These are phyloP conservation scores for Calonectria hawksworthii DNA, from an alignment of 2,329 filamentous ascomycete genomes.

Conservation along the genomic window DNA sequence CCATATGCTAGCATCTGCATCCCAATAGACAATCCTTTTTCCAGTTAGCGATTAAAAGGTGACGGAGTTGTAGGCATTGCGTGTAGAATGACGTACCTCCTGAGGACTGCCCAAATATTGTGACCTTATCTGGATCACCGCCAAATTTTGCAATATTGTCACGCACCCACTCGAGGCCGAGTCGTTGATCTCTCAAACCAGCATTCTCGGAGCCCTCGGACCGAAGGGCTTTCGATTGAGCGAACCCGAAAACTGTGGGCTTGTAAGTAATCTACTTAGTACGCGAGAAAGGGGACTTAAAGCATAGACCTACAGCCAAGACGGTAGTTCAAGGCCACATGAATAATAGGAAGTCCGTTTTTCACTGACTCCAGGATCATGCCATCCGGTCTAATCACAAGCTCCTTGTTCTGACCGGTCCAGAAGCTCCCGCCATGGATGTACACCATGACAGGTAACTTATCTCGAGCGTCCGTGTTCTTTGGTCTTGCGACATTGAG, in stretches of 20 bases:
- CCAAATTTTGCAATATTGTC: neutral
- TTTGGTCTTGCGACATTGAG: neutral
- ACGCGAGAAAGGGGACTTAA: neutral
- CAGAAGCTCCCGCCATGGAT: neutral
- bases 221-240: neutral
- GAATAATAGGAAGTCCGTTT: neutral
- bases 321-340: neutral
- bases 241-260: neutral
- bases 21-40: neutral
- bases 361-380: neutral
- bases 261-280: neutral
- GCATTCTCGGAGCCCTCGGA: neutral
- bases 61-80: neutral
- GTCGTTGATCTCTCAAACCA: neutral
- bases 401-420: neutral
- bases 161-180: neutral
- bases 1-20: neutral
- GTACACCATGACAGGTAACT: neutral
- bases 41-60: neutral
- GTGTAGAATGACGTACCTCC: neutral
- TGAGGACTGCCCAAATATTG: neutral
- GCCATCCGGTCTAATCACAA: neutral
- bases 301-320: neutral
- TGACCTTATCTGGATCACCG: neutral
- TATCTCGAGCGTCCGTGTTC: neutral